A percentile compares a stretch with the other conserved stretches of the same genome.
These are phyloP conservation scores for Aspergillus melleus DNA, from an alignment of 2,329 filamentous ascomycete species.

Conservation along the genomic window DNA sequence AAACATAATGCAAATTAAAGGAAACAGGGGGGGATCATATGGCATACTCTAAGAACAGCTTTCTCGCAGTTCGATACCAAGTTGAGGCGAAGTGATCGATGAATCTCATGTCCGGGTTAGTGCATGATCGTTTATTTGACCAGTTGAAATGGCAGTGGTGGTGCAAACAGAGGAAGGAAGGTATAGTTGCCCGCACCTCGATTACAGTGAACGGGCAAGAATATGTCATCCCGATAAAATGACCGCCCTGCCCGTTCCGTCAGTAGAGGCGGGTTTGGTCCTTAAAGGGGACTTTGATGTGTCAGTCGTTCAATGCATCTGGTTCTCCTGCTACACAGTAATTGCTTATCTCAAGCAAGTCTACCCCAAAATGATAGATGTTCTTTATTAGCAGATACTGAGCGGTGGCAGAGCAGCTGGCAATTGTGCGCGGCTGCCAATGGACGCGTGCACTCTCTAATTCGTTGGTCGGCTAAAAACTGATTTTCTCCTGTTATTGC, in stretches of 20 bases:
- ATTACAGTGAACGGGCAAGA: not conserved
- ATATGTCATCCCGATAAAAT: not conserved
- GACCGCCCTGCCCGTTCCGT: not conserved
- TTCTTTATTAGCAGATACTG: not conserved
- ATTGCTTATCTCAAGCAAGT: not conserved
- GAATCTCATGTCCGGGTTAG: not conserved
- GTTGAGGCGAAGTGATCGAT: not conserved
- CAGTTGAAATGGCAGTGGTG: not conserved
- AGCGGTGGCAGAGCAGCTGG: not conserved
- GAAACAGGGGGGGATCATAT: not conserved
- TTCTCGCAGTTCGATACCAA: not conserved
- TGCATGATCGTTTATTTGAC: not conserved
- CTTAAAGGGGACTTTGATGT: not conserved
- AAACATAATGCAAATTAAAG: not conserved
- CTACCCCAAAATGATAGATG: not conserved
- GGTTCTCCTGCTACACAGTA: not conserved
- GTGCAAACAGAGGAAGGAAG: not conserved
- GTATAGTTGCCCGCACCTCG: not conserved
- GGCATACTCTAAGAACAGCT: not conserved
- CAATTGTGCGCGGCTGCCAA: not conserved
- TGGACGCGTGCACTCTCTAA: not conserved
- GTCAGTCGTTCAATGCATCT: not conserved
- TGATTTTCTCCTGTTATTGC: not conserved
- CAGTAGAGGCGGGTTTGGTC: not conserved
- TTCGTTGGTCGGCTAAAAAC: not conserved